A percentile compares a stretch with the other conserved stretches of the same genome.
phyloP scores from a whole-genome alignment of 2,329 filamentous ascomycete genomes.

The Aspergillus sp. region DNA sequence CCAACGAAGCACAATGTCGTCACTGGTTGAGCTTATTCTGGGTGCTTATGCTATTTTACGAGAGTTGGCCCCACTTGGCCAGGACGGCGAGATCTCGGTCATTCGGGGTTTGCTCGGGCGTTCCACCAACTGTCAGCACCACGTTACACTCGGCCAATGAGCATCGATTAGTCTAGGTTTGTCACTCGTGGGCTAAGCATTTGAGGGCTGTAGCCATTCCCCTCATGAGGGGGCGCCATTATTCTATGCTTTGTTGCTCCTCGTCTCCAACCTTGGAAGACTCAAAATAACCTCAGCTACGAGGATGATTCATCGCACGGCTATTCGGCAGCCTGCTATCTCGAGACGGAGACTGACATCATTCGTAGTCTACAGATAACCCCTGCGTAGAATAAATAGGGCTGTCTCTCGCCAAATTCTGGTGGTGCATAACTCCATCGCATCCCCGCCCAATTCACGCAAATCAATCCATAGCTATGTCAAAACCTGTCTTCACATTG shows the following conservation, averaged over 20 bases:
- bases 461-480: slow-evolving; percentile 11
- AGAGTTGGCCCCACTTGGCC: neutral
- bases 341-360: neutral
- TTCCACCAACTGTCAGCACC: neutral
- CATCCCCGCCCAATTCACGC: neutral
- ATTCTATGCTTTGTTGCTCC: neutral
- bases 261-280: neutral
- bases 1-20: neutral
- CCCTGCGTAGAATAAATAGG: neutral
- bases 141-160: neutral
- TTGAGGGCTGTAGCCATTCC: neutral
- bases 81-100: neutral
- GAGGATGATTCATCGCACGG: neutral
- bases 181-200: neutral
- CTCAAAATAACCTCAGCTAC: neutral
- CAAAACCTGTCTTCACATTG: slow-evolving; percentile 30
- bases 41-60: neutral
- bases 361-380: neutral
- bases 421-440: neutral
- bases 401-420: neutral
- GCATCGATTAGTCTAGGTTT: neutral
- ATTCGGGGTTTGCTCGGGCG: neutral
- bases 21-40: neutral
- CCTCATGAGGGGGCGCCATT: neutral
- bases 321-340: neutral